Evolutionary conservation across 805 yeast genomes (phyloP).

Genomic region (Saccharomycopsis lassenensis): DNA sequence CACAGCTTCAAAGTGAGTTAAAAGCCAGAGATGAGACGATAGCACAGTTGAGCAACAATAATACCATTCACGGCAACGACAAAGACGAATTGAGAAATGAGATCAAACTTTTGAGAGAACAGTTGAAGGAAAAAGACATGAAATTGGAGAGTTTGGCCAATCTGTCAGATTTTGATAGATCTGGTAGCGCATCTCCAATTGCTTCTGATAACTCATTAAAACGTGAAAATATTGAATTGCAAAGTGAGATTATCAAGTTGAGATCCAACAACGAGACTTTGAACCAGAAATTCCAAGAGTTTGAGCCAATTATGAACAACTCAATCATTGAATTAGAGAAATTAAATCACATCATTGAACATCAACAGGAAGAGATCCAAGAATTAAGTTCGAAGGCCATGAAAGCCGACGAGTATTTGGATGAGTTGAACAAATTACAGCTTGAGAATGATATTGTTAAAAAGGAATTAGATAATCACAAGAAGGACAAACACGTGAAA

Average conservation of each 20-base stretch:
- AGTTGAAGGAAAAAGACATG: slow-evolving; percentile 1
- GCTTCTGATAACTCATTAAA: slow-evolving; percentile 28
- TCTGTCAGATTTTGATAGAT: background rate
- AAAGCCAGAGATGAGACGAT: background rate
- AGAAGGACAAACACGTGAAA: slow-evolving; percentile 24
- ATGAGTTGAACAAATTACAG: slow-evolving; percentile 38
- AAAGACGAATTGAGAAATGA: slow-evolving; percentile 1
- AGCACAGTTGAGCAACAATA: too few species aligned
- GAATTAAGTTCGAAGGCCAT: slow-evolving; percentile 31
- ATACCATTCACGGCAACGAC: too few species aligned
- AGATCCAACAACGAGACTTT: slow-evolving; percentile 35
- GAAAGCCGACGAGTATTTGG: slow-evolving; percentile 33
- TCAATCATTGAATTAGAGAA: slow-evolving; percentile 41
- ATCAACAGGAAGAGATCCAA: slow-evolving; percentile 38
- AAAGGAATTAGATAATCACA: slow-evolving; percentile 33
- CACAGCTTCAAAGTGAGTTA: background rate
- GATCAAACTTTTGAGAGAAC: background rate
- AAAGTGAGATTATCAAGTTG: slow-evolving; percentile 33
- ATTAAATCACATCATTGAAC: slow-evolving; percentile 43
- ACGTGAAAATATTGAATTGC: slow-evolving; percentile 33
- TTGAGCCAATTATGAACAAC: slow-evolving; percentile 42
- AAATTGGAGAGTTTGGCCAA: slow-evolving; percentile 5
- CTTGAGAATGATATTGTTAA: slow-evolving; percentile 33
- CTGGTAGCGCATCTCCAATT: slow-evolving; percentile 10
- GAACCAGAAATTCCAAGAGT: slow-evolving; percentile 31